Conservation (phyloP, 139 green algal species). For the Picochlorum sp. region DNA sequence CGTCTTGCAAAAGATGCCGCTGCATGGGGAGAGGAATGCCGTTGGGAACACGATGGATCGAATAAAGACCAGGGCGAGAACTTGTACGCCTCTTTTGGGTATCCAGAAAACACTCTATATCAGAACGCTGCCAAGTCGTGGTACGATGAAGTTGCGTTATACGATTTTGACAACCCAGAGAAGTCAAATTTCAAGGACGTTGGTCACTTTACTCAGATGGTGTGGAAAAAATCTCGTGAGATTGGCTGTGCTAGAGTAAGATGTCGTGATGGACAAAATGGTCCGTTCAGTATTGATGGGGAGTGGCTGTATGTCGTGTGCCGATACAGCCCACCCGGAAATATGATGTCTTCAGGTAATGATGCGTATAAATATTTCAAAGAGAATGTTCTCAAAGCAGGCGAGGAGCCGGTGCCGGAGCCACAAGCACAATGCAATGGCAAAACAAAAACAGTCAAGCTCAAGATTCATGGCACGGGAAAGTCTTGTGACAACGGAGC, state of each 20-base stretch:
- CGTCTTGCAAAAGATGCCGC: not conserved
- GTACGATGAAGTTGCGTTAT: not conserved
- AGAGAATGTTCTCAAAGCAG: not conserved
- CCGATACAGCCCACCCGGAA: not conserved
- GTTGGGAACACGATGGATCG: not conserved
- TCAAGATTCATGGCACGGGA: not conserved
- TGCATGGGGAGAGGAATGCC: not conserved
- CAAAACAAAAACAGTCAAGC: not conserved
- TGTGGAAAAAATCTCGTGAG: not conserved
- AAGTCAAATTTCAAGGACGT: not conserved
- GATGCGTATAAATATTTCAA: conserved; percentile 1
- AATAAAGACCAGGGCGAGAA: not conserved
- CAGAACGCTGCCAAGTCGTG: not conserved
- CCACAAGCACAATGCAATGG: too few species aligned
- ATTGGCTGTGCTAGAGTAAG: not conserved
- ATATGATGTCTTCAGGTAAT: not conserved
- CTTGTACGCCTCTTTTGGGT: not conserved
- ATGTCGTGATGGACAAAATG: not conserved
- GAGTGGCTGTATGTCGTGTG: conserved; percentile 1
- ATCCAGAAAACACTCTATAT: not conserved
- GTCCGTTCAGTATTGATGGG: not conserved
- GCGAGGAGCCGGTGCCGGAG: not conserved
- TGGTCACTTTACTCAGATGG: conserved; percentile 3
- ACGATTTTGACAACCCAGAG: not conserved
- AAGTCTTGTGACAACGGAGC: not conserved